Conservation (phyloP, 441 rosid species). For the Brassica hybrid region DNA sequence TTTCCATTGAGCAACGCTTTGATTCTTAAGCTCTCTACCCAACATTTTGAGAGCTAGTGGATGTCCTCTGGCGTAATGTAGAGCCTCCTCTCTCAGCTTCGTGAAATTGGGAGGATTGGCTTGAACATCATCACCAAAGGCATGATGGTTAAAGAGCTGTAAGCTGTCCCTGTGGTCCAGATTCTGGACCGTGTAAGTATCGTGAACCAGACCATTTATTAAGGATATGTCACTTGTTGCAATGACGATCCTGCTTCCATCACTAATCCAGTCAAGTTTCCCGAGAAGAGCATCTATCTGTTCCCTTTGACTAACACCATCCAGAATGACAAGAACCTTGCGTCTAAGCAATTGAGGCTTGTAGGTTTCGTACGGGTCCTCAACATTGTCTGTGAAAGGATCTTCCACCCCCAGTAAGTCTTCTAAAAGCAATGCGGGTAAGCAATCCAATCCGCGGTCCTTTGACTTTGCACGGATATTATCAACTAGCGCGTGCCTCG, state of each 20-base stretch:
- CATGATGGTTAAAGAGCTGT: neutral
- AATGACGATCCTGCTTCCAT: neutral
- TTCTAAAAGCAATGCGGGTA: too few relatives aligned
- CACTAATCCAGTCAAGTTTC: neutral
- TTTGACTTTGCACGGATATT: too few relatives aligned
- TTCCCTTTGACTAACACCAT: neutral
- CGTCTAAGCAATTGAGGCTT: neutral
- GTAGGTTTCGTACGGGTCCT: too few relatives aligned
- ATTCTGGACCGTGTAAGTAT: neutral
- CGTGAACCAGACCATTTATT: neutral
- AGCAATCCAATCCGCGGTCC: too few relatives aligned
- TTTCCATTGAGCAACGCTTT: too few relatives aligned
- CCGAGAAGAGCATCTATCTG: neutral
- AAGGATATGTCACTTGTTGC: neutral
- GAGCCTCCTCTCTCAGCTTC: too few relatives aligned
- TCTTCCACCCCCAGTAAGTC: too few relatives aligned
- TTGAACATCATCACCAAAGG: neutral
- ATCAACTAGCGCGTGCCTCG: too few relatives aligned
- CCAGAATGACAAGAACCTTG: neutral
- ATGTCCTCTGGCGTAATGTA: too few relatives aligned
- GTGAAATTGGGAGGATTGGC: neutral
- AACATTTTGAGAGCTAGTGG: too few relatives aligned
- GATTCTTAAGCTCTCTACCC: too few relatives aligned
- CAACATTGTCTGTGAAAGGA: too few relatives aligned
- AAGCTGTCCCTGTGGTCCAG: neutral